A percentile compares a stretch with the other conserved stretches of the same genome.
Evolutionary conservation across 306 rosid genomes (phyloP).

Genomic region (Gastrolobium villosum): DNA sequence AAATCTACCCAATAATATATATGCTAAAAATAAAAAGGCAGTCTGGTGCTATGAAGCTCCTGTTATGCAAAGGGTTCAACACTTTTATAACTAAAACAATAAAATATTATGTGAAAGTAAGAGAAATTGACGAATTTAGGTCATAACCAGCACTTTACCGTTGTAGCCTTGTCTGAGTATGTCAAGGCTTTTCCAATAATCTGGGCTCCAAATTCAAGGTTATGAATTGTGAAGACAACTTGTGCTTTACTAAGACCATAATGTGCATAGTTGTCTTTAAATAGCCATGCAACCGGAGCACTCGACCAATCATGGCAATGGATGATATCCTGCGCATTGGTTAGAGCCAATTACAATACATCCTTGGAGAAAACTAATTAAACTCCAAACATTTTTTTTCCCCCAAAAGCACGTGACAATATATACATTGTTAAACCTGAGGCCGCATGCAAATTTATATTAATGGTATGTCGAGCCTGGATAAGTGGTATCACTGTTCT

Average conservation of each 20-base stretch:
- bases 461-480: not conserved
- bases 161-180: conserved; percentile 85
- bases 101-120: conserved; percentile 24
- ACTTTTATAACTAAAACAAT: not conserved
- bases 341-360: conserved; percentile 49
- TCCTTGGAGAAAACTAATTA: conserved; percentile 17
- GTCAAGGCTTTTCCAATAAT: conserved; percentile 80
- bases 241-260: conserved; percentile 89
- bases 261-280: conserved; percentile 80
- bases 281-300: conserved; percentile 98
- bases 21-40: not conserved
- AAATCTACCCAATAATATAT: not conserved
- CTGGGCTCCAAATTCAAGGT: conserved; percentile 91
- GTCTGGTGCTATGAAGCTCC: no score
- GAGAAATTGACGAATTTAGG: conserved; percentile 19
- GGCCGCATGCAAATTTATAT: conserved; percentile 17
- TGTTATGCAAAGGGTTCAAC: no score
- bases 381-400: not conserved
- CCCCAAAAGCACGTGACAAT: not conserved
- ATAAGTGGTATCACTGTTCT: no score
- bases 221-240: conserved; percentile 93
- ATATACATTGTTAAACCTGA: conserved; percentile 24
- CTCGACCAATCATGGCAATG: conserved; percentile 99
- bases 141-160: conserved; percentile 69
- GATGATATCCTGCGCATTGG: conserved; percentile 83